Conservation (phyloP, 2,329 filamentous ascomycete species). For the Aureobasidium sp. region DNA sequence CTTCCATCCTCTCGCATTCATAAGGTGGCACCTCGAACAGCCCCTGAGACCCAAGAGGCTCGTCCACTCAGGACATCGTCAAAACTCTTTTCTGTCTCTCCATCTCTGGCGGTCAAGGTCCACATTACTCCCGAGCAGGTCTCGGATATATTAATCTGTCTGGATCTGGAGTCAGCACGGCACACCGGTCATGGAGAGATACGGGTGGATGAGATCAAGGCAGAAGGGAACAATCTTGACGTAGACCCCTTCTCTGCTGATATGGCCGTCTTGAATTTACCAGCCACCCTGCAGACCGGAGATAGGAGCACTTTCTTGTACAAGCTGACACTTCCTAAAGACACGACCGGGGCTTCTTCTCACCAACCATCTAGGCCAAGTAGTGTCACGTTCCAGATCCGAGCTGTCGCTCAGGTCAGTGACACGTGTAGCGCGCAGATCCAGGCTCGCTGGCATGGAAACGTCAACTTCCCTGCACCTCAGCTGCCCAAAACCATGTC, state of each 20-base stretch:
- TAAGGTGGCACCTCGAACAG: constrained; percentile 58
- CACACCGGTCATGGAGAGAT: constrained; percentile 43
- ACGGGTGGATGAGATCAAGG: constrained; percentile 48
- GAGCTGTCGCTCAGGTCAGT: constrained; percentile 50
- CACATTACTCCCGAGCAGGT: constrained; percentile 54
- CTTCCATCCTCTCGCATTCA: constrained; percentile 65
- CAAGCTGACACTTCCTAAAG: constrained; percentile 41
- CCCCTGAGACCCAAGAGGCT: constrained; percentile 48
- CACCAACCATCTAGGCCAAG: background rate
- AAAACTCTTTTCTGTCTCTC: constrained; percentile 41
- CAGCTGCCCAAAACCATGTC: background rate
- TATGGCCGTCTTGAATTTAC: constrained; percentile 34
- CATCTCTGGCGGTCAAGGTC: constrained; percentile 61
- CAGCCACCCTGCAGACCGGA: constrained; percentile 54
- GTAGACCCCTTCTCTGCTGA: constrained; percentile 49
- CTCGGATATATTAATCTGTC: constrained; percentile 50
- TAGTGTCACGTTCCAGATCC: constrained; percentile 41
- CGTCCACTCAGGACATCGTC: constrained; percentile 55
- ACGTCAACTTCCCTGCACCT: constrained; percentile 12
- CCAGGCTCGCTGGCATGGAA: constrained; percentile 14
- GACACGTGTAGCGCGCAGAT: constrained; percentile 41
- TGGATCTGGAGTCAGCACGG: constrained; percentile 66
- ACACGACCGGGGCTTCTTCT: background rate
- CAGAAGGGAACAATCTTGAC: constrained; percentile 49
- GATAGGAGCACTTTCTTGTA: constrained; percentile 69